Percentiles rank a stretch among this genome's conserved stretches.
phyloP scores from a whole-genome alignment of 2,329 filamentous ascomycete species.

The Orbilia brochopaga region DNA sequence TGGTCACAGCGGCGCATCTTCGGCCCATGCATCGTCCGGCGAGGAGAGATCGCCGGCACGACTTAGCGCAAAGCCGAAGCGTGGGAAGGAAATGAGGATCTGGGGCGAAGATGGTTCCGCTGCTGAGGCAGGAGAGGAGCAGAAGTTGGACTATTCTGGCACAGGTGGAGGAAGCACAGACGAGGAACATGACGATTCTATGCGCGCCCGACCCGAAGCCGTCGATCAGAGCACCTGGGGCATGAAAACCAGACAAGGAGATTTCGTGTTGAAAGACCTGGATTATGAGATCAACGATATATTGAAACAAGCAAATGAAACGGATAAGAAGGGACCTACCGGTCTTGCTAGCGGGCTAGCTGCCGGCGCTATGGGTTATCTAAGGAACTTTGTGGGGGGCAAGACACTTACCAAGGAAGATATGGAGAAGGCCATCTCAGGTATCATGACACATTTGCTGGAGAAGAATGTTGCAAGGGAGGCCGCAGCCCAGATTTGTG shows the following conservation, averaged over 20 bases:
- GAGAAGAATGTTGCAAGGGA: conserved; percentile 96
- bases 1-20: conserved; percentile 65
- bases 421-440: conserved; percentile 88
- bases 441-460: conserved; percentile 92
- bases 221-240: conserved; percentile 85
- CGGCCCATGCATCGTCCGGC: conserved; percentile 75
- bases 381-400: conserved; percentile 92
- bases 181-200: conserved; percentile 62
- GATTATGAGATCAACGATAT: conserved; percentile 93
- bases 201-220: conserved; percentile 68
- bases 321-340: conserved; percentile 72
- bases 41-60: conserved; percentile 71
- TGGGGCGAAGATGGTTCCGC: conserved; percentile 91
- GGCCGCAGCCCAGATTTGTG: conserved; percentile 86
- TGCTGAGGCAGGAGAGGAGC: conserved; percentile 78
- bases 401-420: conserved; percentile 89
- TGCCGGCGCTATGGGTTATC: conserved; percentile 66
- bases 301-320: conserved; percentile 76
- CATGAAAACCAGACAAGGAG: conserved; percentile 79
- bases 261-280: conserved; percentile 91
- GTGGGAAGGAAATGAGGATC: conserved; percentile 81
- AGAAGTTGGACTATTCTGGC: conserved; percentile 88
- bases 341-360: conserved; percentile 74
- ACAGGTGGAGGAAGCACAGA: conserved; percentile 63
- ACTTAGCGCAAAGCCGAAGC: conserved; percentile 60